These are phyloP conservation scores for Eimeria acervulina DNA, from an alignment of 169 alveolate genomes.

Conservation along the genomic window DNA sequence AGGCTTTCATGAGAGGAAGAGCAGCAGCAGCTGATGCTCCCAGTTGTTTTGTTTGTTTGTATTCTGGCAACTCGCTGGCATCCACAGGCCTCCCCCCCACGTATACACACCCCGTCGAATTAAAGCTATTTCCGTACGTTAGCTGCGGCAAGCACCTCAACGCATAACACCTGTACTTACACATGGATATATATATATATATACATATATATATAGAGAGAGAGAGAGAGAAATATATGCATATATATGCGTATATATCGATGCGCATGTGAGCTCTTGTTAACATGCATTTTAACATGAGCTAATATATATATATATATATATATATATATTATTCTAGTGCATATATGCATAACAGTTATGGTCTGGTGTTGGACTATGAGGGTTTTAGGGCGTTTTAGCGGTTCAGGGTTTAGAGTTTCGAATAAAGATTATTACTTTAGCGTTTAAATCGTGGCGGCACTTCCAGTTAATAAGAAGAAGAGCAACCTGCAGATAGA, in stretches of 20 bases:
- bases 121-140: not conserved
- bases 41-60: not conserved
- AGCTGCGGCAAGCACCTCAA: too few species aligned
- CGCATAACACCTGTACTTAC: not conserved
- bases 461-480: conserved; percentile 70
- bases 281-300: too few species aligned
- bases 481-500: conserved; percentile 50
- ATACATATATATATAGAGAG: not conserved
- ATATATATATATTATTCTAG: too few species aligned
- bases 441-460: conserved; percentile 64
- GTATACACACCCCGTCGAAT: conserved; percentile 42
- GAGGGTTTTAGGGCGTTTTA: not conserved
- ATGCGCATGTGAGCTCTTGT: too few species aligned
- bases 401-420: not conserved
- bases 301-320: too few species aligned
- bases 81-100: conserved; percentile 16
- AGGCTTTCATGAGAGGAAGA: conserved; percentile 42
- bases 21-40: conserved; percentile 58
- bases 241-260: not conserved
- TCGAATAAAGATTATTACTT: not conserved
- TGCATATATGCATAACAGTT: not conserved
- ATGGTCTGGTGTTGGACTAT: too few species aligned
- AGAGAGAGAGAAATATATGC: not conserved
- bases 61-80: not conserved
- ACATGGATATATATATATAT: too few species aligned